Conservation (phyloP, 106 monocot species). For the Amphibolis antarctica region DNA sequence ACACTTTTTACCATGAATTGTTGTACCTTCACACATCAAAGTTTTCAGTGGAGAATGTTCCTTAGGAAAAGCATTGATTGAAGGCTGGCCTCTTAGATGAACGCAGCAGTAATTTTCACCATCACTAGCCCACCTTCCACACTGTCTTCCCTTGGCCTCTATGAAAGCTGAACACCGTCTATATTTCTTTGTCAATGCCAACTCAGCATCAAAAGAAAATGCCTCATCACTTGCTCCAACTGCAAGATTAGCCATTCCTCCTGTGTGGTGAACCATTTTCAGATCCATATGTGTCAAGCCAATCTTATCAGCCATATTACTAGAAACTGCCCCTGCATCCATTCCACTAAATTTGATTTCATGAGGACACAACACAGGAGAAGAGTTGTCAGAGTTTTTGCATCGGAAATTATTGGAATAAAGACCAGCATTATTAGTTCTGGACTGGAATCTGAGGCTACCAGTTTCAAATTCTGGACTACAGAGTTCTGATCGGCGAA, state of each 20-base stretch:
- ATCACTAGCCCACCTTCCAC: slow-evolving; percentile 97
- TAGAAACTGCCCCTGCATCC: not conserved
- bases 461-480: slow-evolving; percentile 21
- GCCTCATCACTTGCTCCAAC: slow-evolving; percentile 3
- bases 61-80: slow-evolving; percentile 17
- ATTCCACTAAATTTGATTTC: not conserved
- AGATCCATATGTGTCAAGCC: not conserved
- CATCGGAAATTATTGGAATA: slow-evolving; percentile 10
- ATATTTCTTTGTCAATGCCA: slow-evolving; percentile 13
- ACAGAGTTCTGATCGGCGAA: slow-evolving; percentile 29
- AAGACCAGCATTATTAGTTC: not conserved
- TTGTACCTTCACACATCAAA: slow-evolving; percentile 72
- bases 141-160: slow-evolving; percentile 74
- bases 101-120: slow-evolving; percentile 83
- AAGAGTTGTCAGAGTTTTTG: slow-evolving; percentile 12
- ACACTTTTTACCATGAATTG: slow-evolving; percentile 75
- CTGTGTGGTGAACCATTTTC: not conserved
- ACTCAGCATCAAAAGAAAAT: slow-evolving; percentile 1
- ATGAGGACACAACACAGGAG: slow-evolving; percentile 7
- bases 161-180: slow-evolving; percentile 68
- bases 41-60: slow-evolving; percentile 36
- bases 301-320: slow-evolving; percentile 9
- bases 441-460: not conserved
- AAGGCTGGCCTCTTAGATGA: slow-evolving; percentile 40
- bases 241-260: not conserved